Evolutionary conservation across 2,329 filamentous ascomycete species (phyloP), one percentile per base, ranked within the genome.

Genomic region (Sclerotiophoma versabilis): DNA sequence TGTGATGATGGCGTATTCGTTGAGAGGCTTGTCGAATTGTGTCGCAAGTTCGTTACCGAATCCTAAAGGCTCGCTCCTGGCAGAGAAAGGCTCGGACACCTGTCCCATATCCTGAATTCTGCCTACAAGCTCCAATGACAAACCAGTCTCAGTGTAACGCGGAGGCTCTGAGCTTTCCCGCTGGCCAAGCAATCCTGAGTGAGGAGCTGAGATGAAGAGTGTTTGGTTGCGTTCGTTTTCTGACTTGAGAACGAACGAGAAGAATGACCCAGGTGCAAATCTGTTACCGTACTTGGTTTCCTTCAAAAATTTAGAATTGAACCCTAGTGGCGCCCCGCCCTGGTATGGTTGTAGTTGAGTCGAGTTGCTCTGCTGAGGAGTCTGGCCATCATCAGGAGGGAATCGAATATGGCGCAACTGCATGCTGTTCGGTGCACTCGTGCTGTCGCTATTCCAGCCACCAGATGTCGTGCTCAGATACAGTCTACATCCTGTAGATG

Each of bases 371-470:
- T 65, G 63, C 43, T 51, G 59, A 47, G 65, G 45, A 19, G 60
- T 46, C 23, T 62, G 60, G 11, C 58, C 61, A 22, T 70, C 64
- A 32, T 79, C 75, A 0, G 95, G 95, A 1, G 96, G 95, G 54
- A 96, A 96, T 71, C 95, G 96, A 75, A 99, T 91, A 69, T 96
- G 95, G 64, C 96, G 90, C n/a, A 97, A 87, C 75, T 97, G 93
- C 92, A 99, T 97, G 76, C 92, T 97, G 65, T 91, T 93, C 0
- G 95, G 93, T 0, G 90, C 87, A 53, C 82, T 87, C 7, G 84
- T 82, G 17, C 84, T 81, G 19, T 84, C 83, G 12, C 82, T 83
- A 49, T 79, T 76, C 77, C 88, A 89, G 25, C 86, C 85, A 15
- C 91, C 89, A 60, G 89, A 89, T 0, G 92, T 96, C 5, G 93